These are phyloP conservation scores for Pyrenophora tritici-repentis DNA, from an alignment of 2,329 filamentous ascomycete genomes.

Conservation along the genomic window DNA sequence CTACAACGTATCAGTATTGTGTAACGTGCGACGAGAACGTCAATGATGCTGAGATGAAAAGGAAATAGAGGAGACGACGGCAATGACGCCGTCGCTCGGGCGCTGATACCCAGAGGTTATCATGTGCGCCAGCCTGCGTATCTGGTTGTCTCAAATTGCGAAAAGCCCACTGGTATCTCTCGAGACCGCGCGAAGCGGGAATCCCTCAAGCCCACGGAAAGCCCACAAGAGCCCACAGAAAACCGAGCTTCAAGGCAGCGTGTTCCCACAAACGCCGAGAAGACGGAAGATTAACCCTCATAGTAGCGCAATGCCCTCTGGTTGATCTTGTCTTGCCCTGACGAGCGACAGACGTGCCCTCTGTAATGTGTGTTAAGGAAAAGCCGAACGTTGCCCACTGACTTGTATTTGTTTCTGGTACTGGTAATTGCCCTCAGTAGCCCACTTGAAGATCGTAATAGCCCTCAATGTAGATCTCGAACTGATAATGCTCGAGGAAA, in stretches of 20 bases:
- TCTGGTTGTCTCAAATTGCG: constrained; percentile 49
- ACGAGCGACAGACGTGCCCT: constrained; percentile 44
- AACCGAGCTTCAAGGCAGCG: constrained; percentile 52
- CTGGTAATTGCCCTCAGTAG: constrained; percentile 40
- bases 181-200: constrained; percentile 45
- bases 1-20: constrained; percentile 42
- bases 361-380: constrained; percentile 48
- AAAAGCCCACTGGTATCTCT: constrained; percentile 52
- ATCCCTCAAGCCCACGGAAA: constrained; percentile 52
- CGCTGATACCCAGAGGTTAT: constrained; percentile 23
- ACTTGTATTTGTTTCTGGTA: constrained; percentile 46
- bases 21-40: constrained; percentile 6
- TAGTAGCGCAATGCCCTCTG: constrained; percentile 49
- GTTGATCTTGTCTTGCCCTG: constrained; percentile 44
- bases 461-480: constrained; percentile 36
- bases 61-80: constrained; percentile 28
- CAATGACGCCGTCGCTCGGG: constrained; percentile 31
- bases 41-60: constrained; percentile 9
- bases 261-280: constrained; percentile 61
- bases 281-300: constrained; percentile 50
- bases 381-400: constrained; percentile 48
- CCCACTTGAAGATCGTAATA: constrained; percentile 42
- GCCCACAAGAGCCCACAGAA: constrained; percentile 55
- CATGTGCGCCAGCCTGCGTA: constrained; percentile 40
- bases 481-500: constrained; percentile 26